Evolutionary conservation across 2,329 filamentous ascomycete species (phyloP).

Genomic region (Trichoderma citrinoviride): DNA sequence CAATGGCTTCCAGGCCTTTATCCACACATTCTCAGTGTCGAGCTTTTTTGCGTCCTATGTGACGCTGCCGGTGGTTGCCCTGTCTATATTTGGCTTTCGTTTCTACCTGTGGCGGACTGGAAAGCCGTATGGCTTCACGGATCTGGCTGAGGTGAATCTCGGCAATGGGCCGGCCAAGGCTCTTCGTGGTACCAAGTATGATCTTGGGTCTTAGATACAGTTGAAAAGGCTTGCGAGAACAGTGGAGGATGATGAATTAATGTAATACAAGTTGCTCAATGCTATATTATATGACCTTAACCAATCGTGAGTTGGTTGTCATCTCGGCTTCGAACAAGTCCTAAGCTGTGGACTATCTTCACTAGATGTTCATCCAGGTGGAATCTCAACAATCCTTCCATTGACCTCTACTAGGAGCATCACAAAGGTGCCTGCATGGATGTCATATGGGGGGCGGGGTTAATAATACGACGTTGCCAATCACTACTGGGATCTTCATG

Average conservation of each 20-base stretch:
- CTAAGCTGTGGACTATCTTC: not conserved
- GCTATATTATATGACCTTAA: not conserved
- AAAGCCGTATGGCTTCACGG: conserved; percentile 9
- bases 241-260: not conserved
- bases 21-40: conserved; percentile 39
- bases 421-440: not conserved
- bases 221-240: not conserved
- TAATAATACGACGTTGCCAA: not conserved
- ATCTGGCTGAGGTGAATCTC: conserved; percentile 16
- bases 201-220: conserved; percentile 5
- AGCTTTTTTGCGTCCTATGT: conserved; percentile 43
- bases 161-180: conserved; percentile 18
- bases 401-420: not conserved
- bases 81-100: conserved; percentile 42
- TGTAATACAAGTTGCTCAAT: not conserved
- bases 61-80: conserved; percentile 28
- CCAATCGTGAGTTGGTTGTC: not conserved
- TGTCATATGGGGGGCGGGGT: not conserved
- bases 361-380: not conserved
- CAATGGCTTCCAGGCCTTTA: conserved; percentile 45
- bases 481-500: not conserved
- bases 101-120: conserved; percentile 9
- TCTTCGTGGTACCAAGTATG: conserved; percentile 14
- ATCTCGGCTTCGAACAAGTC: not conserved
- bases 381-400: not conserved